phyloP scores from a whole-genome alignment of 768 basidiomycete genomes.

The Harrya chromipes region DNA sequence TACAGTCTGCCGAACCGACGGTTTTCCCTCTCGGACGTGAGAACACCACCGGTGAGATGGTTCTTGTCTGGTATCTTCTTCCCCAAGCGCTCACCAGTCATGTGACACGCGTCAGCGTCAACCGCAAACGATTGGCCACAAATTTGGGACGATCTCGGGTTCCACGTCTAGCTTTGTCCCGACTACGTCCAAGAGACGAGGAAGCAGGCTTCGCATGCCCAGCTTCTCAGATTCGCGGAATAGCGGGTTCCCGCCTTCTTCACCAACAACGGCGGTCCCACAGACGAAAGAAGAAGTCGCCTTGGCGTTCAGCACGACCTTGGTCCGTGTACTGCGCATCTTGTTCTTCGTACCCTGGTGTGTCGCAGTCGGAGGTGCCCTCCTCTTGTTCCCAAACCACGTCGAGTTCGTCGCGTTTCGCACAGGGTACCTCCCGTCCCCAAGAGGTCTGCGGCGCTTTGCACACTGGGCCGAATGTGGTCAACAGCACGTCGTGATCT shows the following conservation, averaged over 20 bases:
- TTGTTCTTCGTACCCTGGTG: slow-evolving; percentile 37
- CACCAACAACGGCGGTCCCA: background rate
- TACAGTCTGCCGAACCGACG: slow-evolving; percentile 30
- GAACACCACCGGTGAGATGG: slow-evolving; percentile 12
- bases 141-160: slow-evolving; percentile 28
- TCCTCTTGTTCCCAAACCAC: slow-evolving; percentile 29
- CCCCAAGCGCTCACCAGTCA: background rate
- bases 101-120: background rate
- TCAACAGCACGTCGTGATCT: slow-evolving; percentile 33
- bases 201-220: slow-evolving; percentile 12
- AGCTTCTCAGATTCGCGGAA: slow-evolving; percentile 3
- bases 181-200: slow-evolving; percentile 6
- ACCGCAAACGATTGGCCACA: slow-evolving; percentile 12
- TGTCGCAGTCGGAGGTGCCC: slow-evolving; percentile 30
- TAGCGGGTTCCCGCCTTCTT: background rate
- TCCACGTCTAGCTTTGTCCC: slow-evolving; percentile 9
- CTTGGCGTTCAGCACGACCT: background rate
- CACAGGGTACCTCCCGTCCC: slow-evolving; percentile 28
- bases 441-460: slow-evolving; percentile 35
- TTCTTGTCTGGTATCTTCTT: background rate
- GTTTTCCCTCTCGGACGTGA: slow-evolving; percentile 28
- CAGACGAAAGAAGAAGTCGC: background rate
- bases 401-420: slow-evolving; percentile 29
- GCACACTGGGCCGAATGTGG: slow-evolving; percentile 37
- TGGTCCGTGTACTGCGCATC: slow-evolving; percentile 9